Conservation (phyloP, 169 alveolate species). For the Plasmodium relictum region DNA sequence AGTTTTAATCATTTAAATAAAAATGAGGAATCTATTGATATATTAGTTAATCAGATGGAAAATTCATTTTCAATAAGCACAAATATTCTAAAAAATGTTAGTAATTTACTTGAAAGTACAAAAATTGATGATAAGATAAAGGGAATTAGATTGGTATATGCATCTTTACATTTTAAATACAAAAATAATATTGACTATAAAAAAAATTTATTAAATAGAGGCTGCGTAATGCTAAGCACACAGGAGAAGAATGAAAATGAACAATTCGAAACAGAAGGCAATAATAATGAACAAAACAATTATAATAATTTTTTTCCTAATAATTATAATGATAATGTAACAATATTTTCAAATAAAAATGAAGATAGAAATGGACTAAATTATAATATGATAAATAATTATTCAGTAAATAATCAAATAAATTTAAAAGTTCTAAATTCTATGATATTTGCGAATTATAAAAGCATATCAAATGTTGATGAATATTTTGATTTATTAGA, state of each 20-base stretch:
- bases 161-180: slow-evolving; percentile 74
- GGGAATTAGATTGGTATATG: slow-evolving; percentile 73
- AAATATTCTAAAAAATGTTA: slow-evolving; percentile 68
- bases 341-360: slow-evolving; percentile 27
- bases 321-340: slow-evolving; percentile 31
- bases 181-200: slow-evolving; percentile 62
- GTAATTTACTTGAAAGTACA: slow-evolving; percentile 67
- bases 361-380: slow-evolving; percentile 19
- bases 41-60: slow-evolving; percentile 77
- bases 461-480: slow-evolving; percentile 70
- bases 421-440: slow-evolving; percentile 60
- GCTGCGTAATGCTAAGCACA: slow-evolving; percentile 56
- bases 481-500: slow-evolving; percentile 73
- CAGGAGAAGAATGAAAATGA: slow-evolving; percentile 72
- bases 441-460: slow-evolving; percentile 71
- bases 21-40: slow-evolving; percentile 76
- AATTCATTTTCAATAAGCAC: slow-evolving; percentile 70
- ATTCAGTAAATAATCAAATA: slow-evolving; percentile 36
- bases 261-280: slow-evolving; percentile 10
- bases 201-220: slow-evolving; percentile 75
- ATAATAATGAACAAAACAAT: neutral
- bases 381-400: slow-evolving; percentile 28
- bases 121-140: slow-evolving; percentile 69
- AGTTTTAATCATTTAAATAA: slow-evolving; percentile 50
- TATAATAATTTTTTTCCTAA: slow-evolving; percentile 20